phyloP scores from a whole-genome alignment of 1,284 basidiomycete genomes.

The Tilletia walkeri region DNA sequence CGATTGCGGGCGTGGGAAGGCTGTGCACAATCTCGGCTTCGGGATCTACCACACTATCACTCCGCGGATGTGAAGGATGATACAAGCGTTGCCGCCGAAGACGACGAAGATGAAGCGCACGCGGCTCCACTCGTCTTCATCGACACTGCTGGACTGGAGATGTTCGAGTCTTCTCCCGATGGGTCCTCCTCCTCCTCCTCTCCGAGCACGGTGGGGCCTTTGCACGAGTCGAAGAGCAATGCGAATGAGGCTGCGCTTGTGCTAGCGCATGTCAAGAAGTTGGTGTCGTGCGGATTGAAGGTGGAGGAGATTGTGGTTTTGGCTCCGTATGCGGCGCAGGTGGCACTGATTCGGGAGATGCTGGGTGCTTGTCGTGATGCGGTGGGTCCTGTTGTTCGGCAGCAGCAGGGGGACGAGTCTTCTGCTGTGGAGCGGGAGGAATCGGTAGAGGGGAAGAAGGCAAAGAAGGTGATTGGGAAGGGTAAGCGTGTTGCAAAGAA shows the following conservation, averaged over 20 bases:
- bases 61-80: background rate
- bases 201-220: background rate
- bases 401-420: too few relatives aligned
- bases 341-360: conserved; percentile 27
- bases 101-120: conserved; percentile 73
- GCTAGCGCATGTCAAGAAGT: conserved; percentile 71
- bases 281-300: conserved; percentile 71
- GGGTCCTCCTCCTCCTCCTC: background rate
- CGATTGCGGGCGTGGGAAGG: conserved; percentile 71
- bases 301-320: conserved; percentile 81
- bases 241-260: conserved; percentile 61
- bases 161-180: conserved; percentile 13
- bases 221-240: conserved; percentile 16
- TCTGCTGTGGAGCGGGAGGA: background rate
- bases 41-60: conserved; percentile 61
- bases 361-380: conserved; percentile 48
- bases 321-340: conserved; percentile 68
- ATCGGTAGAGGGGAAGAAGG: conserved; percentile 18
- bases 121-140: conserved; percentile 80
- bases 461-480: background rate
- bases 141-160: conserved; percentile 62
- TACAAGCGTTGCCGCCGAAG: conserved; percentile 57
- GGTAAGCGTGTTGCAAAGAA: background rate
- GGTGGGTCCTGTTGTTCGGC: background rate
- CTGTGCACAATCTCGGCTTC: conserved; percentile 70